Conservation (phyloP, 108 stramenopile genomes). For the Skeletonema costatum region DNA sequence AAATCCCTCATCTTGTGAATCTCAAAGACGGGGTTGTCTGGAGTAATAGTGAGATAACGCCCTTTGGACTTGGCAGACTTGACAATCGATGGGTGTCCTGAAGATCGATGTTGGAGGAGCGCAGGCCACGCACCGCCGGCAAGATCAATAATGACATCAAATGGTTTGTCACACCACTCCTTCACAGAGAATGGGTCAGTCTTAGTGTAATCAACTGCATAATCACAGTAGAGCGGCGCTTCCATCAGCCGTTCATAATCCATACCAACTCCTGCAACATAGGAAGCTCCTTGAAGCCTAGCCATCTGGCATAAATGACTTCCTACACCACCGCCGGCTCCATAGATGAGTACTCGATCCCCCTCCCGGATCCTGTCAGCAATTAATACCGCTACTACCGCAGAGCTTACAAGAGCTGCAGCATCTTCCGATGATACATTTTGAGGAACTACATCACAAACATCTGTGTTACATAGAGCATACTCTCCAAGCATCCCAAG, state of each 20-base stretch:
- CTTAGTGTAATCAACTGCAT: constrained; percentile 58
- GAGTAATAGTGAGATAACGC: constrained; percentile 54
- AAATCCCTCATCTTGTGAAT: constrained; percentile 36
- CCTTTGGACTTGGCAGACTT: constrained; percentile 55
- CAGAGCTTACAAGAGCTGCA: constrained; percentile 55
- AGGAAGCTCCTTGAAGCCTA: constrained; percentile 44
- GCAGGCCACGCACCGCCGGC: constrained; percentile 61
- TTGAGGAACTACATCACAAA: constrained; percentile 56
- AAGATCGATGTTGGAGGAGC: constrained; percentile 17
- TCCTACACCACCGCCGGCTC: constrained; percentile 70
- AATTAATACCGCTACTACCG: constrained; percentile 46
- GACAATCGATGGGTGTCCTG: constrained; percentile 39
- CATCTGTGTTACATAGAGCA: constrained; percentile 39
- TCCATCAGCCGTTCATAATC: constrained; percentile 42
- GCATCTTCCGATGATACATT: constrained; percentile 48
- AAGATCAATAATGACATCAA: constrained; percentile 72
- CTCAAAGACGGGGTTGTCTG: constrained; percentile 58
- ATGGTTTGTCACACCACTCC: constrained; percentile 55
- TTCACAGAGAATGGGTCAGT: constrained; percentile 39
- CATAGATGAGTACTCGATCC: constrained; percentile 62
- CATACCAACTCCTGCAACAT: constrained; percentile 50
- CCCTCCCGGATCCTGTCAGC: constrained; percentile 45
- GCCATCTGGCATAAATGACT: constrained; percentile 55
- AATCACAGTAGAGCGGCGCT: constrained; percentile 52
- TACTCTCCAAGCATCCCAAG: constrained; percentile 67